Evolutionary conservation across 208 protist species (phyloP).

Genomic region (Acanthamoeba triangularis): DNA sequence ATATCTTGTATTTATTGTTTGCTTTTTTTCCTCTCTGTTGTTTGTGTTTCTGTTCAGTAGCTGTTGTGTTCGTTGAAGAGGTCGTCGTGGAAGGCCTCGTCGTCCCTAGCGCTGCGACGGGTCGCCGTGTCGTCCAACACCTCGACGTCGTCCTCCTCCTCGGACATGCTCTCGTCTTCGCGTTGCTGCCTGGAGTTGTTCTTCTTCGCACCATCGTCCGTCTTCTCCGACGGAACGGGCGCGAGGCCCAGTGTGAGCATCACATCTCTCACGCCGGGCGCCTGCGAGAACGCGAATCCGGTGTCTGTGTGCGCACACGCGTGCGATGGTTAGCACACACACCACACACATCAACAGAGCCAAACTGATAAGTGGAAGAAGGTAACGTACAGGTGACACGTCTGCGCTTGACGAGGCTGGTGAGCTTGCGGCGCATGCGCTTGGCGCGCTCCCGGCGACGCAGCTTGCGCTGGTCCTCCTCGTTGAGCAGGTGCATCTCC

Average conservation of each 20-base stretch:
- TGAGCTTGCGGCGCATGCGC: slow-evolving; percentile 17
- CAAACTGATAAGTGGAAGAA: neutral
- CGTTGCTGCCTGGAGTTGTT: neutral
- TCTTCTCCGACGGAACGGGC: neutral
- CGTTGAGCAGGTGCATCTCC: slow-evolving; percentile 30
- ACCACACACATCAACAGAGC: neutral
- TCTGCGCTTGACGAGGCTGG: neutral
- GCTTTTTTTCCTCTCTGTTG: too few relatives aligned
- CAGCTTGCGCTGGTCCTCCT: slow-evolving; percentile 27
- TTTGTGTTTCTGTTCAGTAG: neutral
- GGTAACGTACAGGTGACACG: neutral
- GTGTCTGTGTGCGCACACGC: slow-evolving; percentile 53
- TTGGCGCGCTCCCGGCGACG: neutral
- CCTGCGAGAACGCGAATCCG: slow-evolving; percentile 67
- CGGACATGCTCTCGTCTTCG: neutral
- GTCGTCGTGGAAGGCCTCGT: neutral
- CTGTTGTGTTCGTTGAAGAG: neutral
- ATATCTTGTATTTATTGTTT: neutral
- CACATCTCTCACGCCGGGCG: neutral
- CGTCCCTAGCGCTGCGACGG: neutral
- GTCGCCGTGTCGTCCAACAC: neutral
- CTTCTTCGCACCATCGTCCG: neutral
- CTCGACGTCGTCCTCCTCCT: neutral
- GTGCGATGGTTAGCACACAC: neutral
- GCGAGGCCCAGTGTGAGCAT: neutral